Evolutionary conservation across 2,329 filamentous ascomycete species (phyloP).

Genomic region (Talaromyces sp.): DNA sequence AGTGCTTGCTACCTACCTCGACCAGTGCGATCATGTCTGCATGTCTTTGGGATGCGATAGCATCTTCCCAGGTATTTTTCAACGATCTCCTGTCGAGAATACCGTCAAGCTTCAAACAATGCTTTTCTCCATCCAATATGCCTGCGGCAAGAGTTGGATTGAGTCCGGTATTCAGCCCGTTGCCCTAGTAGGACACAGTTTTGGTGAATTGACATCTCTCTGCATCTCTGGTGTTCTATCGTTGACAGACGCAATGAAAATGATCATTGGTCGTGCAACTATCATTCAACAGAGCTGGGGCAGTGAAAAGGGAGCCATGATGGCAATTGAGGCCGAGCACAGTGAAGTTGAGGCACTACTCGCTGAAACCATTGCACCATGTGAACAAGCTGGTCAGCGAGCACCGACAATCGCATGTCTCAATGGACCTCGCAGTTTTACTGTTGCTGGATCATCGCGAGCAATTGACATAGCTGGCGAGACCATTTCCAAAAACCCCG

Average conservation of each 20-base stretch:
- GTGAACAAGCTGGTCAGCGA: slow-evolving; percentile 13
- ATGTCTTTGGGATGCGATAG: slow-evolving; percentile 28
- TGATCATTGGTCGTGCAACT: slow-evolving; percentile 30
- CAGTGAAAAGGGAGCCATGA: slow-evolving; percentile 29
- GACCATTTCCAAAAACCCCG: slow-evolving; percentile 18
- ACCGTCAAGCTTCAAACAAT: slow-evolving; percentile 33
- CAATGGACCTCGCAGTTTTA: slow-evolving; percentile 25
- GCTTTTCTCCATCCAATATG: slow-evolving; percentile 39
- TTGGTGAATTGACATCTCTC: slow-evolving; percentile 39
- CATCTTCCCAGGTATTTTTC: slow-evolving; percentile 34
- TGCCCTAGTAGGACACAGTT: slow-evolving; percentile 38
- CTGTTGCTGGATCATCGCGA: slow-evolving; percentile 15
- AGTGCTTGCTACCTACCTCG: slow-evolving; percentile 32
- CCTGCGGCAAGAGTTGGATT: slow-evolving; percentile 38
- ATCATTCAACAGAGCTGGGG: slow-evolving; percentile 35
- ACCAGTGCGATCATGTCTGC: slow-evolving; percentile 31
- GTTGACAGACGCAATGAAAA: slow-evolving; percentile 29
- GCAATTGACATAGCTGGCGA: slow-evolving; percentile 29
- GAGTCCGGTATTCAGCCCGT: slow-evolving; percentile 35
- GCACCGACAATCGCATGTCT: slow-evolving; percentile 37
- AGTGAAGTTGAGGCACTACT: slow-evolving; percentile 23
- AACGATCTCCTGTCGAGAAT: slow-evolving; percentile 22
- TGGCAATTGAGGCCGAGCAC: slow-evolving; percentile 31
- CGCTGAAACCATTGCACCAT: neutral
- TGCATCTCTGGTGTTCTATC: slow-evolving; percentile 31